These are phyloP conservation scores for Rhizomucor pusillus DNA, from an alignment of 371 early-diverging fungal genomes.

Conservation along the genomic window DNA sequence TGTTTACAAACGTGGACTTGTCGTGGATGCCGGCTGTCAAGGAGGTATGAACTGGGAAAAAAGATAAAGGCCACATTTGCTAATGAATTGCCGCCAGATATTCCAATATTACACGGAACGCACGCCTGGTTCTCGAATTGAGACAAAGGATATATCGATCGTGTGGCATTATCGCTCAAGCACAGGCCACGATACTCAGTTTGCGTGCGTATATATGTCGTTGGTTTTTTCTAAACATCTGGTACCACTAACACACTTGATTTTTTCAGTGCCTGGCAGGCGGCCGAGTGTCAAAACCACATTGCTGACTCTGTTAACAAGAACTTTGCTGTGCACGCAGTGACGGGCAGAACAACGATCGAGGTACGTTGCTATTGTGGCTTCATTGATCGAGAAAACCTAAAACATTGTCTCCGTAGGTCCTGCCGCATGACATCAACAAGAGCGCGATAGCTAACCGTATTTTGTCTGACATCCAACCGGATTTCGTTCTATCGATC, in stretches of 20 bases:
- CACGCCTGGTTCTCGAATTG: conserved; percentile 82
- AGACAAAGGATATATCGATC: conserved; percentile 80
- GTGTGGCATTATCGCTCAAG: conserved; percentile 88
- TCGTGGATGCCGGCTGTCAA: conserved; percentile 83
- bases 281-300: conserved; percentile 89
- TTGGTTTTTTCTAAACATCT: neutral
- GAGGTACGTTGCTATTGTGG: conserved; percentile 55
- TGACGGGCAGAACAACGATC: conserved; percentile 90
- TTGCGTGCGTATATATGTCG: conserved; percentile 36
- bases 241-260: neutral
- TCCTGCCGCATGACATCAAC: conserved; percentile 65
- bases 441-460: conserved; percentile 63
- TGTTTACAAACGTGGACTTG: conserved; percentile 76
- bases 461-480: conserved; percentile 53
- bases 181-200: conserved; percentile 77
- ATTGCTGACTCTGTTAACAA: conserved; percentile 80
- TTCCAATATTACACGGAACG: conserved; percentile 90
- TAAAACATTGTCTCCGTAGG: conserved; percentile 13
- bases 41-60: conserved; percentile 62
- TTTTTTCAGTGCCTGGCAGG: conserved; percentile 66
- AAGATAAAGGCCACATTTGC: neutral
- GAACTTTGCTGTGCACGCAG: conserved; percentile 84
- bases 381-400: neutral
- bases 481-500: conserved; percentile 71
- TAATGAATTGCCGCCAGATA: conserved; percentile 72